phyloP scores from a whole-genome alignment of 2,329 filamentous ascomycete genomes.

The Botrytis paeoniae region DNA sequence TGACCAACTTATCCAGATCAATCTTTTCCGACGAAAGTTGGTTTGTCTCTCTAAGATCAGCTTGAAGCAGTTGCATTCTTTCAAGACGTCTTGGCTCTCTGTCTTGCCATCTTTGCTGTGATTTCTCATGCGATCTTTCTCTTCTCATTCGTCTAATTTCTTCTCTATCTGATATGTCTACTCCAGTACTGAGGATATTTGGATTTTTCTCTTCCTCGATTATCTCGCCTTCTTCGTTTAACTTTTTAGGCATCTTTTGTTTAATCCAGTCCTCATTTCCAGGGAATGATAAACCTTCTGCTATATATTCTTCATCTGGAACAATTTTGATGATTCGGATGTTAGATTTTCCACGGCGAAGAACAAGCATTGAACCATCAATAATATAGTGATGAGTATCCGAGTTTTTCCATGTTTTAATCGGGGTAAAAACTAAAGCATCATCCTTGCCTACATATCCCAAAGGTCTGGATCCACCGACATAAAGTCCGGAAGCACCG shows the following conservation, averaged over 20 bases:
- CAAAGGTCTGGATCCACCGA: constrained; percentile 52
- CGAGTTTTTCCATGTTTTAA: constrained; percentile 56
- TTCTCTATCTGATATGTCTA: background rate
- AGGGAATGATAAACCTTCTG: constrained; percentile 8
- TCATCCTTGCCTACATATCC: constrained; percentile 43
- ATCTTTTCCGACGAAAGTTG: background rate
- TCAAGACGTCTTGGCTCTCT: background rate
- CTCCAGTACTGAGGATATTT: background rate
- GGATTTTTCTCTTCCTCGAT: background rate
- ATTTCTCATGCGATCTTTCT: background rate
- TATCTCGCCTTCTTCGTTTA: background rate
- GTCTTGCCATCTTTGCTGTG: background rate
- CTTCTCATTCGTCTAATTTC: background rate
- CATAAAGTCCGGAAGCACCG: constrained; percentile 54
- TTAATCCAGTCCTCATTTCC: background rate
- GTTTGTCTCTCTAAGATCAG: background rate
- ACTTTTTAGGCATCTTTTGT: background rate
- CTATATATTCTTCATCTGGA: constrained; percentile 46
- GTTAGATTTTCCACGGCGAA: constrained; percentile 63
- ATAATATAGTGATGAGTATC: constrained; percentile 61
- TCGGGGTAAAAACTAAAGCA: constrained; percentile 58
- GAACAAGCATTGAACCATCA: constrained; percentile 54
- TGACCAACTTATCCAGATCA: background rate
- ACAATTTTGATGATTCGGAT: constrained; percentile 60
- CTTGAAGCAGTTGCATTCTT: background rate